Evolutionary conservation across 495 filamentous ascomycete genomes (phyloP), one percentile per base, ranked within the genome.

Genomic region (Daldinia concentrica): DNA sequence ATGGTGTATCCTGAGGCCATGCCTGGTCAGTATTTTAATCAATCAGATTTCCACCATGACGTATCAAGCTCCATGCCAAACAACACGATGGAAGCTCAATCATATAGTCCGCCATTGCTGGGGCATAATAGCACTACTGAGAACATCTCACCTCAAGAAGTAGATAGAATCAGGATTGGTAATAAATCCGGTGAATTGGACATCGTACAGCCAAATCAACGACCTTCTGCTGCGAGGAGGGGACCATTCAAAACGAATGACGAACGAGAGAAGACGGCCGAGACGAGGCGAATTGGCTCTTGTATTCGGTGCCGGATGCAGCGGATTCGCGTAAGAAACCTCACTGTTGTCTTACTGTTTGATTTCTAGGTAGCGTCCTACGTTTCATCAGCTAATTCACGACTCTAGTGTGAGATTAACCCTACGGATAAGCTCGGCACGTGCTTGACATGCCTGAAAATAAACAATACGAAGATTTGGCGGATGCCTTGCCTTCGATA

Each of bases 291-390:
- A 58, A 84, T 85, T 52, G 84, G 82, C 9, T 84, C 82, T 58
- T 86, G 84, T 66, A 82, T 86, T 58, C 74, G 84, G 29, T 86
- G 84, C 61, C 79, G 84, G 54, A 86, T 86, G 81, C 84, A 86
- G 73, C 79, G 84, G n/a, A 85, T 86, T 62, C 81, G 84, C 58
- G 84, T 86, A 71, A 79, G 82, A 72, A 37, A 37, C 59, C 11
- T 55, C 52, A 27, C 22, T 54, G 14, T 39, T 61, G 29, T 32
- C 9, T 24, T 43, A 17, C 60, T 77, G 29, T 19, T 41, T 41
- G 15, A 45, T 48, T 22, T 5, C 15, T 14, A 32, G 58, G 54
- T 36, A 17, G 37, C 30, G 14, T 27, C 29, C 24, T 19, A 7
- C 12, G 17, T 8, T 54, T 41, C 17, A 15, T 52, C 22, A 27